phyloP scores from a whole-genome alignment of 257 asterid species.

The Nicotiana undulata region DNA sequence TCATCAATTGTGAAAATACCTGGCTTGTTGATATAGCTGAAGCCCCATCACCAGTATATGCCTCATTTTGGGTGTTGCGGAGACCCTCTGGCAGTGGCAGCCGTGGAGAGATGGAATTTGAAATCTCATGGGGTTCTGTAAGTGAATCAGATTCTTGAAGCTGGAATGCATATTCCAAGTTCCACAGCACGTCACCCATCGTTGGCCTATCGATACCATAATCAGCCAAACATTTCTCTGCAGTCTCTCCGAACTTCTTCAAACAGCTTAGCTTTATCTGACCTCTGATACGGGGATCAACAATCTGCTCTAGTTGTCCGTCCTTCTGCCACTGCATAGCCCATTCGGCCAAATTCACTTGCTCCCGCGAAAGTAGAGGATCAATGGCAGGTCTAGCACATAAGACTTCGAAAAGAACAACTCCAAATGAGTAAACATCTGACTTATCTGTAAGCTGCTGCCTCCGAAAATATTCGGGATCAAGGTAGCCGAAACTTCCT shows the following conservation, averaged over 20 bases:
- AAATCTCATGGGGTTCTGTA: constrained; percentile 6
- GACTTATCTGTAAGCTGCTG: constrained; percentile 74
- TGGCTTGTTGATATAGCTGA: constrained; percentile 53
- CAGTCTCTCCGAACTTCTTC: constrained; percentile 50
- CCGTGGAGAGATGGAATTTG: constrained; percentile 8
- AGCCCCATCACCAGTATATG: constrained; percentile 22
- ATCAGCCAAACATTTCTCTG: constrained; percentile 67
- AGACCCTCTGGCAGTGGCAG: constrained; percentile 14
- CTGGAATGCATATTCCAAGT: constrained; percentile 62
- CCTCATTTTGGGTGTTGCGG: constrained; percentile 5
- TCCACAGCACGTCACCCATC: constrained; percentile 80
- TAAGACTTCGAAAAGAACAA: constrained; percentile 59
- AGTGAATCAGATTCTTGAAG: constrained; percentile 41
- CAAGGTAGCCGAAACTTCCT: constrained; percentile 74
- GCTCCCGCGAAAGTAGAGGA: constrained; percentile 42
- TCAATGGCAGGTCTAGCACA: constrained; percentile 76
- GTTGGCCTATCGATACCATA: constrained; percentile 71
- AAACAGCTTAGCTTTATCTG: constrained; percentile 43
- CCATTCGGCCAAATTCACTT: constrained; percentile 67
- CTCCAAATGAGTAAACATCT: constrained; percentile 73
- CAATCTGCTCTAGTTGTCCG: constrained; percentile 45
- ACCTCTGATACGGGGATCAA: constrained; percentile 32
- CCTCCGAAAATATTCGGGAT: constrained; percentile 65
- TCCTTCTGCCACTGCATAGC: constrained; percentile 61
- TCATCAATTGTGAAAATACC: constrained; percentile 77